phyloP scores from a whole-genome alignment of 345 rosid genomes.

The Erucastrum elatum region DNA sequence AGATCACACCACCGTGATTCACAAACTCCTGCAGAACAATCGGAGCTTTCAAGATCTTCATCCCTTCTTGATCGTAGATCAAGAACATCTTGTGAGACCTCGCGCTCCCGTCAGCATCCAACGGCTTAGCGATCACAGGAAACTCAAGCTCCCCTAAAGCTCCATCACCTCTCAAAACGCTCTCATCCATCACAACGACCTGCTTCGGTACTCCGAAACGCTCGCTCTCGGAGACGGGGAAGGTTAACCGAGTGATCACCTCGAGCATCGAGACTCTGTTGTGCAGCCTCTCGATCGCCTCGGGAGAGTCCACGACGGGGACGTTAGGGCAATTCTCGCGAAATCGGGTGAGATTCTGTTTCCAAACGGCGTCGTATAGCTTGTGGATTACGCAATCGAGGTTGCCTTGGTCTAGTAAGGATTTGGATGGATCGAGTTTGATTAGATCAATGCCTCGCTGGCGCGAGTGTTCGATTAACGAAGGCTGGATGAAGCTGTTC shows the following conservation, averaged over 20 bases:
- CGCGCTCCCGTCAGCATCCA: conserved; percentile 54
- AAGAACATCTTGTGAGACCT: conserved; percentile 54
- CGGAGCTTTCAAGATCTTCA: conserved; percentile 43
- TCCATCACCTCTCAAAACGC: conserved; percentile 23
- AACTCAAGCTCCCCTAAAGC: conserved; percentile 44
- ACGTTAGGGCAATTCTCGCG: conserved; percentile 43
- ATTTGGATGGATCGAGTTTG: conserved; percentile 44
- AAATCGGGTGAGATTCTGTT: conserved; percentile 41
- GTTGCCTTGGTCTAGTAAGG: conserved; percentile 55
- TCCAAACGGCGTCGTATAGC: conserved; percentile 53
- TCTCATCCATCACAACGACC: conserved; percentile 43
- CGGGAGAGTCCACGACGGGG: conserved; percentile 52
- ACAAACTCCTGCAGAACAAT: conserved; percentile 67
- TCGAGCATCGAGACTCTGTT: conserved; percentile 62
- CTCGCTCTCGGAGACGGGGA: conserved; percentile 26
- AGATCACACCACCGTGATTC: conserved; percentile 67
- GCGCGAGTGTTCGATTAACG: conserved; percentile 47
- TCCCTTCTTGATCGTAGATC: conserved; percentile 54
- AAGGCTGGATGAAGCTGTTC: conserved; percentile 49
- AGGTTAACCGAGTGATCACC: conserved; percentile 41
- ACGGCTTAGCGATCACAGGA: conserved; percentile 58
- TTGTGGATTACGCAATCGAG: conserved; percentile 68
- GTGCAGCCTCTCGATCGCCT: conserved; percentile 46
- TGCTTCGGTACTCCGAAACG: conserved; percentile 46
- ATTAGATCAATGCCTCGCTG: conserved; percentile 46